Conservation (phyloP, 257 asterid genomes). For the Fraxinus americana region DNA sequence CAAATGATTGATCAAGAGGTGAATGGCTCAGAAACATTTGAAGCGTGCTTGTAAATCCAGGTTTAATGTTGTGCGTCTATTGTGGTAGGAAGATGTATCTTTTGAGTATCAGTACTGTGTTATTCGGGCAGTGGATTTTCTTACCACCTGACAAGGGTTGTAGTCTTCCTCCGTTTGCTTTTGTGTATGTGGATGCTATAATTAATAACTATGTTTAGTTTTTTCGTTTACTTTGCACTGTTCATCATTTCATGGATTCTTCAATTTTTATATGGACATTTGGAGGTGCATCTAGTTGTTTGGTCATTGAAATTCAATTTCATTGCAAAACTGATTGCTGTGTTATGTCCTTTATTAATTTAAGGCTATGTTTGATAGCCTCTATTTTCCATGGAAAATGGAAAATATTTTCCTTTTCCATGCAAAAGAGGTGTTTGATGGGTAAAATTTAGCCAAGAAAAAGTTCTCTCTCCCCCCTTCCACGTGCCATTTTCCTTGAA, state of each 20-base stretch:
- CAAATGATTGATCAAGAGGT: constrained; percentile 74
- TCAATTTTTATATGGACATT: background rate
- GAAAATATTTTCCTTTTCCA: too few species aligned
- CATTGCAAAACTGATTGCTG: too few species aligned
- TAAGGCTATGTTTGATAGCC: too few species aligned
- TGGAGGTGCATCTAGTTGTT: background rate
- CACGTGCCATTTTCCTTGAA: too few species aligned
- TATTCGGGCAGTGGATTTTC: background rate
- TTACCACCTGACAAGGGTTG: background rate
- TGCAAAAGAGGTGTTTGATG: too few species aligned
- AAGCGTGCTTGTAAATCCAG: constrained; percentile 38
- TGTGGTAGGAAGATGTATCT: background rate
- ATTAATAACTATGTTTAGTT: background rate
- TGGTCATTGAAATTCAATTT: too few species aligned
- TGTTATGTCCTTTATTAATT: too few species aligned
- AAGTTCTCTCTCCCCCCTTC: too few species aligned
- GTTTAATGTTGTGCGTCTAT: too few species aligned
- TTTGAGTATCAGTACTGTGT: background rate
- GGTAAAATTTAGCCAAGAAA: too few species aligned
- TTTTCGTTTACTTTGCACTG: background rate
- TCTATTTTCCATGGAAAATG: too few species aligned
- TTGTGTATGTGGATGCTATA: background rate
- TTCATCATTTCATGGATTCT: background rate
- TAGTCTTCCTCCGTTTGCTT: background rate
- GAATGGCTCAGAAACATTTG: constrained; percentile 44